Evolutionary conservation across 2,329 filamentous ascomycete species (phyloP).

Genomic region (Allantophomopsis lycopodina): DNA sequence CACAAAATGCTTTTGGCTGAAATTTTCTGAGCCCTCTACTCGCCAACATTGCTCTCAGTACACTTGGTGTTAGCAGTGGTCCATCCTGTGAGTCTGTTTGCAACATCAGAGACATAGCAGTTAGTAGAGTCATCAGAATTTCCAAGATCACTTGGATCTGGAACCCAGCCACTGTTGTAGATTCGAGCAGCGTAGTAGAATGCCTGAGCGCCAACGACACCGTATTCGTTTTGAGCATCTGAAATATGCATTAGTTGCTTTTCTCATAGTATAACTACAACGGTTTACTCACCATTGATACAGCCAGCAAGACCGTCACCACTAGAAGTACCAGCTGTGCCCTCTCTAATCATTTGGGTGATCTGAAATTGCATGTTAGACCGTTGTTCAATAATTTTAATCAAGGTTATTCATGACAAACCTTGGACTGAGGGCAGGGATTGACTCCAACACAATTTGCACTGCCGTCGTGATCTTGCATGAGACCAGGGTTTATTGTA

Average conservation of each 20-base stretch:
- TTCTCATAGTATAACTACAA: neutral
- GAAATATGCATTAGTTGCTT: neutral
- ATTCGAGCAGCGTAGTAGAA: constrained; percentile 22
- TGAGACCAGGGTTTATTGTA: constrained; percentile 26
- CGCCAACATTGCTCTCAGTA: too few species aligned
- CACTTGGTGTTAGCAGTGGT: neutral
- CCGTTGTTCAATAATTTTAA: too few species aligned
- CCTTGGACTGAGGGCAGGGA: neutral
- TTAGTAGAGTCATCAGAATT: constrained; percentile 7
- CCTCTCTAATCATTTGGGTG: constrained; percentile 17
- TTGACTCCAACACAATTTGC: constrained; percentile 21
- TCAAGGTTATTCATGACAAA: too few species aligned
- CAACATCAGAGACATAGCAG: constrained; percentile 13
- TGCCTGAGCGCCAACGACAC: constrained; percentile 12
- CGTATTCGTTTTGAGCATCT: neutral
- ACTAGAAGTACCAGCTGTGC: constrained; percentile 12
- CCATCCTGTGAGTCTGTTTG: constrained; percentile 11
- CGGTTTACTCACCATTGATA: constrained; percentile 2
- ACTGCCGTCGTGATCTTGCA: constrained; percentile 23
- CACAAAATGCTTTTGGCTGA: too few species aligned
- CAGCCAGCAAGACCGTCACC: constrained; percentile 14
- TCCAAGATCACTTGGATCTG: constrained; percentile 17
- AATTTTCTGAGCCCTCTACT: too few species aligned
- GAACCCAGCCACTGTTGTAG: constrained; percentile 26
- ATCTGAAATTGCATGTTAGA: constrained; percentile 5